A percentile compares a stretch with the other conserved stretches of the same genome.
Evolutionary conservation across 1,139 yeast species (phyloP).

Genomic region (Nematodospora anomalae): DNA sequence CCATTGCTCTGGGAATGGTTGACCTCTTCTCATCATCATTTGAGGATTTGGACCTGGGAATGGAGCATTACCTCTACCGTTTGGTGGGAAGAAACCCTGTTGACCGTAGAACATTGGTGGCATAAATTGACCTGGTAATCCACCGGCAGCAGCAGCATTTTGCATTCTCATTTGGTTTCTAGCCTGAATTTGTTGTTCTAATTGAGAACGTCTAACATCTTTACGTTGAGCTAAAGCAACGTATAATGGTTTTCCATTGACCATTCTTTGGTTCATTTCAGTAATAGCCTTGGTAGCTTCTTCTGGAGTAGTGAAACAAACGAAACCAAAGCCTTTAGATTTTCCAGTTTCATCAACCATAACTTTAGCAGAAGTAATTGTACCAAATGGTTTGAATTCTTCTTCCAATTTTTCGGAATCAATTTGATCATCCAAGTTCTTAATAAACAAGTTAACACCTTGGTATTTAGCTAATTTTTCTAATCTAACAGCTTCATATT

Average conservation of each 20-base stretch:
- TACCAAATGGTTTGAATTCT: conserved; percentile 91
- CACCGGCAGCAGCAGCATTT: conserved; percentile 85
- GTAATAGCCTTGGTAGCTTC: conserved; percentile 98
- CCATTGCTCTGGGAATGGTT: conserved; percentile 63
- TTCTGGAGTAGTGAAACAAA: conserved; percentile 96
- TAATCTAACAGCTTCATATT: conserved; percentile 88
- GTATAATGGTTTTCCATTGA: conserved; percentile 93
- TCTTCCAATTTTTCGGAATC: conserved; percentile 90
- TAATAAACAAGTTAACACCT: conserved; percentile 95
- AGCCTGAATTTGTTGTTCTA: conserved; percentile 97
- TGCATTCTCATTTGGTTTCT: conserved; percentile 98
- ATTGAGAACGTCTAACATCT: conserved; percentile 96
- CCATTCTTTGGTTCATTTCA: conserved; percentile 98
- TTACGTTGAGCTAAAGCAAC: conserved; percentile 99
- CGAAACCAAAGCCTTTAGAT: conserved; percentile 98
- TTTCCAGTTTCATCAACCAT: conserved; percentile 94
- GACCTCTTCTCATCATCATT: conserved; percentile 85
- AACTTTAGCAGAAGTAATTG: conserved; percentile 94
- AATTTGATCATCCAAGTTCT: conserved; percentile 91
- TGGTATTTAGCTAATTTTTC: conserved; percentile 94
- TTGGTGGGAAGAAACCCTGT: conserved; percentile 82
- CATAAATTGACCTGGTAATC: conserved; percentile 93
- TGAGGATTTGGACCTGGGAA: conserved; percentile 87
- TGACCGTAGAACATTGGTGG: conserved; percentile 94
- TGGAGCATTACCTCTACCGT: conserved; percentile 75